phyloP scores from a whole-genome alignment of 164 flowering plant species.

The Macadamia tetraphylla region DNA sequence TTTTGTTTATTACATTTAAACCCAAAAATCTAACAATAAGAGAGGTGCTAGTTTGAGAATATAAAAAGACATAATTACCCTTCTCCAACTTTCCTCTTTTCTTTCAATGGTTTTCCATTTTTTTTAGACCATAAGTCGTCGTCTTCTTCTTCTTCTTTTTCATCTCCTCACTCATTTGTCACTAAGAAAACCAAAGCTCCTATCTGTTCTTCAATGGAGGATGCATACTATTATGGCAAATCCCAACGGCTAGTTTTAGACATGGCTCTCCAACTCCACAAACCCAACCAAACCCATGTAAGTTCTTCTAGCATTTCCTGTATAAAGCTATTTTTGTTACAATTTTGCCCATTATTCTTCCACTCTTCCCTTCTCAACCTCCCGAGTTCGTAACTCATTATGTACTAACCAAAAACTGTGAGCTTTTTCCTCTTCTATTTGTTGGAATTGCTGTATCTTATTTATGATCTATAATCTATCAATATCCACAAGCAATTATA shows the following conservation, averaged over 20 bases:
- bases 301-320: slow-evolving; percentile 35
- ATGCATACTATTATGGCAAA: slow-evolving; percentile 20
- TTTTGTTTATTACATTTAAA: no score
- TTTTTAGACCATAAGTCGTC: not conserved
- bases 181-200: not conserved
- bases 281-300: slow-evolving; percentile 21
- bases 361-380: slow-evolving; percentile 68
- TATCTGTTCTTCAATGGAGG: slow-evolving; percentile 43
- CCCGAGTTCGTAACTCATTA: slow-evolving; percentile 67
- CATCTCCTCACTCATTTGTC: not conserved
- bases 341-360: slow-evolving; percentile 37
- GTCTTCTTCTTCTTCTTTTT: not conserved
- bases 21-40: no score
- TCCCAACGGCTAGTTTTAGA: slow-evolving; percentile 21
- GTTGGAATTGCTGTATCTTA: slow-evolving; percentile 93
- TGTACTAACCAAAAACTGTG: slow-evolving; percentile 60
- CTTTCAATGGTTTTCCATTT: not conserved
- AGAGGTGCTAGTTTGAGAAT: no score
- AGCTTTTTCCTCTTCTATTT: slow-evolving; percentile 77
- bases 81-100: not conserved
- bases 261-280: slow-evolving; percentile 12
- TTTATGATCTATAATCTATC: no score
- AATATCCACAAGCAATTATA: no score
- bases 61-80: no score
- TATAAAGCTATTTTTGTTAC: slow-evolving; percentile 40